Evolutionary conservation across 169 alveolate species (phyloP), one percentile per base, ranked within the genome.

Genomic region (Plasmodium fragile): DNA sequence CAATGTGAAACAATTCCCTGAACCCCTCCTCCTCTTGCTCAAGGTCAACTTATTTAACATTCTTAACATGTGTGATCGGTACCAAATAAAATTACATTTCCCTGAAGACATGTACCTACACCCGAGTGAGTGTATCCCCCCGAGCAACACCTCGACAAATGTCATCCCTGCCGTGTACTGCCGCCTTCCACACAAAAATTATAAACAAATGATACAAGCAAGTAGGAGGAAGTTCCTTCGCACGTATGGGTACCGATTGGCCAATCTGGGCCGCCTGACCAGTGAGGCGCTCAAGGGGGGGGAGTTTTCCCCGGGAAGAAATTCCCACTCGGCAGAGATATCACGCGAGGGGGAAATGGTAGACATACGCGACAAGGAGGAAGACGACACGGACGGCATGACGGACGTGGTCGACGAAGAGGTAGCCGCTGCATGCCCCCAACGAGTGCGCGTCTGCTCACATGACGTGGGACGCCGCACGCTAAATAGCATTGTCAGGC

Each of bases 1-100:
- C 11, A 69, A 84, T 16, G 41, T 43, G 16, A 30, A 13, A 4
- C 1, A 49, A 2, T n/a, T 78, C 71, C 53, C 94, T 3, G 59
- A 89, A 11, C 43, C 70, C 34, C 32, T 78, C 2, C 45, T 89
- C 16, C 72, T 89, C 16, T 18, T 89, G 45, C 25, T 89, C 34
- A 70, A 72, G n/a, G 22, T 89, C 30, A 55, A 70, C 22, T 18
- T 89, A 39, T 65, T 89, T 59, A 77, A 89, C 34, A 89, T 89
- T 10, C 11, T 89, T 2, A 39, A 49, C 6, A 59, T 78, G 28
- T 89, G 75, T 30, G 45, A 89, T 11, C 59, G 13, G 49, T 65
- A 78, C 49, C 41, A 78, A 11, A 41, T 89, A 10, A 77, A 59
- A 30, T 36, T 89, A 11, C 94, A 89, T 16, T 59, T 89, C 36